Conservation (phyloP, 2,329 filamentous ascomycete genomes). For the Talaromyces rugulosus region DNA sequence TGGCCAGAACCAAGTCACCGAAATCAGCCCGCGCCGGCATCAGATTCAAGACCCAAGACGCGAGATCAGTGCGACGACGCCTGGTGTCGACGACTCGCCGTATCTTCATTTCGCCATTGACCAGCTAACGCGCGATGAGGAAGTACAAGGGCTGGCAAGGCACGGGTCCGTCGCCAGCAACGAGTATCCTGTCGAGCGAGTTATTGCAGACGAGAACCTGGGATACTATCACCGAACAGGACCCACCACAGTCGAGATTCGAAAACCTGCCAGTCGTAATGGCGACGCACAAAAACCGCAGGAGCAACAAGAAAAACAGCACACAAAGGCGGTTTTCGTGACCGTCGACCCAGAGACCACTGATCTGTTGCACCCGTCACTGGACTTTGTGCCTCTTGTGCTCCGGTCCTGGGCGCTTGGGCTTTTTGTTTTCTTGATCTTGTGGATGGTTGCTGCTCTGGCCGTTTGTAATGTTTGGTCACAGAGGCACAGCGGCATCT, state of each 20-base stretch:
- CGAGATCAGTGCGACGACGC: constrained; percentile 53
- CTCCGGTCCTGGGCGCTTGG: constrained; percentile 64
- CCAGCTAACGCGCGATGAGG: constrained; percentile 72
- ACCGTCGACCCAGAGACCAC: constrained; percentile 41
- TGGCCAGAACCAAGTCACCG: constrained; percentile 19
- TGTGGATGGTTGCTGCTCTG: constrained; percentile 68
- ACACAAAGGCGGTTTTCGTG: constrained; percentile 41
- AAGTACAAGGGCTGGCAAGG: constrained; percentile 53
- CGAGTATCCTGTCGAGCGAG: constrained; percentile 49
- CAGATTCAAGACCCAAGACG: constrained; percentile 10
- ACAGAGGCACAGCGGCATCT: constrained; percentile 58
- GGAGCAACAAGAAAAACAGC: constrained; percentile 20
- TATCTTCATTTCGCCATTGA: constrained; percentile 89
- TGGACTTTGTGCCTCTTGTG: constrained; percentile 68
- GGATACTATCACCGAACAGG: constrained; percentile 37
- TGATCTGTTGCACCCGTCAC: constrained; percentile 44
- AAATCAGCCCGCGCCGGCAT: constrained; percentile 21
- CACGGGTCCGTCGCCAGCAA: constrained; percentile 42
- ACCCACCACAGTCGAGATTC: constrained; percentile 21
- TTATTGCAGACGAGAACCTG: constrained; percentile 46
- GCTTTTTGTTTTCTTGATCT: constrained; percentile 56
- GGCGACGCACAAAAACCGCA: constrained; percentile 25
- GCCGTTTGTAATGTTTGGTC: constrained; percentile 71
- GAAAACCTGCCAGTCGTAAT: constrained; percentile 30
- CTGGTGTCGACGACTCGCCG: constrained; percentile 76